Percentiles rank a stretch among this genome's conserved stretches.
These are phyloP conservation scores for Leishmania guyanensis DNA, from an alignment of 208 protist genomes.

Conservation along the genomic window DNA sequence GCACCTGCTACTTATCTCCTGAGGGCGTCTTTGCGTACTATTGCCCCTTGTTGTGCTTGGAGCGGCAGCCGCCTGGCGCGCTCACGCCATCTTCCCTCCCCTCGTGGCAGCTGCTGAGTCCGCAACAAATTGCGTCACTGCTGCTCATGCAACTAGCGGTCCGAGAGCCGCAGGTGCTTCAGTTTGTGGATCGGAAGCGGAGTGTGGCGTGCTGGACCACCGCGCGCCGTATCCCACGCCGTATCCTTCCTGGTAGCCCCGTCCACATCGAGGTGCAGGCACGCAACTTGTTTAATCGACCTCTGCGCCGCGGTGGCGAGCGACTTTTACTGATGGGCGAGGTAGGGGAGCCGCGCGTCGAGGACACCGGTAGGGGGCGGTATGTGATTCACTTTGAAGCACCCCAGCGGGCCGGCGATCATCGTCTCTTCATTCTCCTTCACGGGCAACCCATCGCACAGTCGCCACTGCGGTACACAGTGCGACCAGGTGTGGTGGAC, in stretches of 20 bases:
- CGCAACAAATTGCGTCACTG: constrained; percentile 74
- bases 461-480: constrained; percentile 59
- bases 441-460: constrained; percentile 67
- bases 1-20: constrained; percentile 50
- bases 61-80: constrained; percentile 33
- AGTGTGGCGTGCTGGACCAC: constrained; percentile 64
- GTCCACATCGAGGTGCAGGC: constrained; percentile 29
- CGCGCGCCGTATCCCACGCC: constrained; percentile 27
- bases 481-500: constrained; percentile 39
- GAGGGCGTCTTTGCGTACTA: constrained; percentile 64
- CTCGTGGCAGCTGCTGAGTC: constrained; percentile 66
- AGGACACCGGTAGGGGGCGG: constrained; percentile 31
- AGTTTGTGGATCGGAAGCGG: constrained; percentile 43
- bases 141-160: constrained; percentile 67
- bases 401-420: constrained; percentile 41
- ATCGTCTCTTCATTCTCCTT: constrained; percentile 59
- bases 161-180: constrained; percentile 36
- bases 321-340: constrained; percentile 46
- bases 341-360: constrained; percentile 23
- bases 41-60: constrained; percentile 67
- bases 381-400: constrained; percentile 53
- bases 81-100: constrained; percentile 30
- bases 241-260: constrained; percentile 25
- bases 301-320: constrained; percentile 31
- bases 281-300: constrained; percentile 44